These are phyloP conservation scores for Plasmodium yoelii DNA, from an alignment of 169 alveolate genomes.

Conservation along the genomic window DNA sequence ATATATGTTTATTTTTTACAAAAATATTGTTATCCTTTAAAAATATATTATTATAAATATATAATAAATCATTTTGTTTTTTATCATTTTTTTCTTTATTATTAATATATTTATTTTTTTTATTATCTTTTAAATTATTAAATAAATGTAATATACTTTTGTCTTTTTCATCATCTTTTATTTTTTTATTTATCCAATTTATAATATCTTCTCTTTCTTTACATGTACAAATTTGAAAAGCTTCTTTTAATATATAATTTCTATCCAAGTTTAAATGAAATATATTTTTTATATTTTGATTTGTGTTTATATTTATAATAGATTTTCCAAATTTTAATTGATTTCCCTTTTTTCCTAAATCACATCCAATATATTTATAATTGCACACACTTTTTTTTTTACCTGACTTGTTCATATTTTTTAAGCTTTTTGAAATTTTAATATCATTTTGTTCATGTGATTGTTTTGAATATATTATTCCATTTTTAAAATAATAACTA, in stretches of 20 bases:
- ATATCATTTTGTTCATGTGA: no score
- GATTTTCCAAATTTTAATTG: conserved; percentile 9
- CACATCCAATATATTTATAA: conserved; percentile 10
- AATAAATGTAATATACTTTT: no score
- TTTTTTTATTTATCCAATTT: conserved; percentile 9
- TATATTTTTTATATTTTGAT: conserved; percentile 8
- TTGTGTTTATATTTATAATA: conserved; percentile 16
- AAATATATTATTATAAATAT: conserved; percentile 25
- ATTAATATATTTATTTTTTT: neutral
- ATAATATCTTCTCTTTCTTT: conserved; percentile 37
- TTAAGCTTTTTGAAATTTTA: no score
- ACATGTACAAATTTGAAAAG: conserved; percentile 3
- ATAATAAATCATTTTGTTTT: neutral
- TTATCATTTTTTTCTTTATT: neutral
- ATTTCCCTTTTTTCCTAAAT: conserved; percentile 6
- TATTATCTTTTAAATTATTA: neutral
- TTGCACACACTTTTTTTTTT: neutral
- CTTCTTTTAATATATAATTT: conserved; percentile 36
- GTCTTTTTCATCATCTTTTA: neutral
- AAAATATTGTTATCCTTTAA: conserved; percentile 48
- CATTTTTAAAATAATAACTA: conserved; percentile 24
- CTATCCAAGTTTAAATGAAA: conserved; percentile 13
- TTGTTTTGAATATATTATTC: neutral
- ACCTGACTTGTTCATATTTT: neutral
- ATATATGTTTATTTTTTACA: conserved; percentile 31